Base-by-base conservation (phyloP, 176 grass and related monocot species). In the Raddia guianensis region DNA sequence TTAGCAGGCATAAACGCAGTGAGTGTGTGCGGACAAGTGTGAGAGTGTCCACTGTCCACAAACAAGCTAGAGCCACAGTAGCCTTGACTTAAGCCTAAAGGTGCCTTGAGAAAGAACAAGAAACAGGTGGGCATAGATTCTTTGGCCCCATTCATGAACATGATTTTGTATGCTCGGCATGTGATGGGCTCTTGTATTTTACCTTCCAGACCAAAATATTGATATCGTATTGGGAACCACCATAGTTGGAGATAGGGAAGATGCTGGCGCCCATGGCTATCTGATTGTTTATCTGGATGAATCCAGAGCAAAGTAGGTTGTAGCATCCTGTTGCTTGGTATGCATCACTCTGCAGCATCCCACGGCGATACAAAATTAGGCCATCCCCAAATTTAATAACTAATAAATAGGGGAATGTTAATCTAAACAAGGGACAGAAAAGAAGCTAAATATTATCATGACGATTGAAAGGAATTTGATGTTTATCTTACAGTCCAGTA, bases 131-230 rank as follows among this genome's bases (percentile, higher is more conserved):
- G 86, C 81, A 85, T 64, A 85, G 84, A 90, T 93, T 93, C 88
- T 78, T 88, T 54, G 67, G 68, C 21, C 49, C 73, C 80, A 75
- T 67, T 20, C 6, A 45, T 40, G 32, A 70, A 86, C 83, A 74
- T 85, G 21, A 63, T 84, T 68, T 55, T 62, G 52, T 73, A 58
- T 37, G 52, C 48, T 72, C 35, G 20, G 50, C 90, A 92, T 89
- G 90, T 92, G 83, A 92, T 74, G 34, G 61, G 8, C 65, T 47
- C 56, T 92, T 91, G 90, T 77, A 87, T 49, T 82, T 91, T 93
- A 93, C 91, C 93, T 97, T 97, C 93, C 93, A 97, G 43, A 97
- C 88, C 56, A 93, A 85, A 84, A 97, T 91, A 34, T 90, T 93
- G 67, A 91, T 93, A 55, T 97, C 94, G 77, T 93, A 97, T 80